These are phyloP conservation scores for Pleurotus platypus DNA, from an alignment of 768 basidiomycete genomes.

Conservation along the genomic window DNA sequence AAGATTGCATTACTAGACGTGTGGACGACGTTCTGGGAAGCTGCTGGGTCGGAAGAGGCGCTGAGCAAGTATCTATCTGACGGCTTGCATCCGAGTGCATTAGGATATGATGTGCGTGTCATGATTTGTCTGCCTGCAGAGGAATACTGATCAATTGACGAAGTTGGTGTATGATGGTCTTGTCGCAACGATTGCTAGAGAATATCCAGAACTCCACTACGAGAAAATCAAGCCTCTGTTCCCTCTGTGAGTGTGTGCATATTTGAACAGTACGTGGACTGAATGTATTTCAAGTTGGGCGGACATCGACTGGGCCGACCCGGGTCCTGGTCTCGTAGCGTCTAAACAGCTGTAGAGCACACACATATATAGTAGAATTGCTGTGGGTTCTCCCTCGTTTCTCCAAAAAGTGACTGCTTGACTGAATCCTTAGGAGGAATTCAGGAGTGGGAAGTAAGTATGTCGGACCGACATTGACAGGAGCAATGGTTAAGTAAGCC, in stretches of 20 bases:
- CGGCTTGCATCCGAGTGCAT: constrained; percentile 77
- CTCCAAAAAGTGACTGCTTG: background rate
- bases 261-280: background rate
- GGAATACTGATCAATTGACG: background rate
- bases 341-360: too few species aligned
- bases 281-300: constrained; percentile 26
- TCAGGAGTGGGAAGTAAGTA: too few species aligned
- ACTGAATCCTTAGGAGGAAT: background rate
- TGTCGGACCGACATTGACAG: background rate
- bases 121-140: background rate
- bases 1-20: constrained; percentile 66
- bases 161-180: constrained; percentile 69
- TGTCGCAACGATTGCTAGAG: constrained; percentile 47
- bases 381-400: too few species aligned
- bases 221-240: constrained; percentile 59
- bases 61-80: constrained; percentile 59
- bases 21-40: constrained; percentile 74
- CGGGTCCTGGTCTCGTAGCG: background rate
- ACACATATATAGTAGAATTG: too few species aligned
- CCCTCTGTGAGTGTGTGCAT: constrained; percentile 44
- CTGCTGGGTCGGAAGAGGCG: constrained; percentile 58
- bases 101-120: constrained; percentile 64
- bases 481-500: background rate
- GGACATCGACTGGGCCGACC: constrained; percentile 25
- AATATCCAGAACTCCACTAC: constrained; percentile 68